Evolutionary conservation across 2,329 filamentous ascomycete species (phyloP).

Genomic region (Talaromyces piceae): DNA sequence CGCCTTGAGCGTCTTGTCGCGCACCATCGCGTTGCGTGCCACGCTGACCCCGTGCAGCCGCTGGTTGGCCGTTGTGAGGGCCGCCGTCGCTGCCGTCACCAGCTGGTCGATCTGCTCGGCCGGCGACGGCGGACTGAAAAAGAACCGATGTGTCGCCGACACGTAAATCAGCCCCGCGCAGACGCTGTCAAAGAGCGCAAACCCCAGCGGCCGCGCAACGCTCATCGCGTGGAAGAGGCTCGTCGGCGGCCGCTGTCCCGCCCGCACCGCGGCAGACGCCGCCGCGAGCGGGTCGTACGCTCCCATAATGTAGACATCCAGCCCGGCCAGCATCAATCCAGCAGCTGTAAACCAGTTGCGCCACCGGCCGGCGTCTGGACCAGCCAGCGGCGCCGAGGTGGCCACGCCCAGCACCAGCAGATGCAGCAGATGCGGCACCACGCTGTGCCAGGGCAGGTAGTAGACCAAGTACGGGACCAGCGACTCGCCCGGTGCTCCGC

Average conservation of each 20-base stretch:
- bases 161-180: conserved; percentile 65
- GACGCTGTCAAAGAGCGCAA: conserved; percentile 57
- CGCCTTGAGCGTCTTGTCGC: conserved; percentile 63
- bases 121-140: conserved; percentile 54
- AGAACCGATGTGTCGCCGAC: conserved; percentile 70
- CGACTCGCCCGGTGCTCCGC: conserved; percentile 54
- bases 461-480: conserved; percentile 70
- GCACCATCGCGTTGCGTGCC: conserved; percentile 68
- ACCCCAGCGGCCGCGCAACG: conserved; percentile 53
- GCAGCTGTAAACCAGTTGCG: conserved; percentile 61
- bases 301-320: conserved; percentile 60
- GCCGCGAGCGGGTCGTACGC: conserved; percentile 51
- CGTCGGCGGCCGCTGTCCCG: conserved; percentile 54
- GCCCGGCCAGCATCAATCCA: conserved; percentile 49
- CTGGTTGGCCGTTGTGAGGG: conserved; percentile 53
- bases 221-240: conserved; percentile 40
- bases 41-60: conserved; percentile 68
- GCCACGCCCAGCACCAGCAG: conserved; percentile 62
- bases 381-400: conserved; percentile 62
- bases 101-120: conserved; percentile 59
- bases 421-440: conserved; percentile 74
- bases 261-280: conserved; percentile 55
- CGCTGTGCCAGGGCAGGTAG: conserved; percentile 59
- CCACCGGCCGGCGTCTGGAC: conserved; percentile 59
- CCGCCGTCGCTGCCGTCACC: conserved; percentile 40